These are phyloP conservation scores for Hypoxylon sp. DNA, from an alignment of 2,329 filamentous ascomycete species.

Conservation along the genomic window DNA sequence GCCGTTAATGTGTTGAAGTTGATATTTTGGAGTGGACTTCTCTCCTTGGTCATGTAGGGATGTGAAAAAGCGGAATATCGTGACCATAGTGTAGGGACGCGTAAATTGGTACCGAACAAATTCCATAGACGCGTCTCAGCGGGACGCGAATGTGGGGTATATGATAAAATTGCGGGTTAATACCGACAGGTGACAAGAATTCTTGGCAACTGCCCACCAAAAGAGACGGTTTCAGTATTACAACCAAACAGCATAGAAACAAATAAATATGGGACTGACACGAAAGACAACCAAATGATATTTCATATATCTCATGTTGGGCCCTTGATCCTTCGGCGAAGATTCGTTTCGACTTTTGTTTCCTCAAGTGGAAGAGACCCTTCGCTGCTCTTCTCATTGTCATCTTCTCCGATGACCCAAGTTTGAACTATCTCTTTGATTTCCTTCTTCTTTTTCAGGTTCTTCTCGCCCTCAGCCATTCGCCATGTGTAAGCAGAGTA, in stretches of 20 bases:
- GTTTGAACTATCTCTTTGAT: constrained; percentile 78
- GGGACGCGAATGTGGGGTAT: constrained; percentile 45
- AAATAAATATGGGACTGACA: not conserved
- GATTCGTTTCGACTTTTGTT: constrained; percentile 30
- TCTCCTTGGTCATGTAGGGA: not conserved
- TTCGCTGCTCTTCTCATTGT: constrained; percentile 47
- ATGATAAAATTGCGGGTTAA: not conserved
- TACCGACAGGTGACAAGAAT: constrained; percentile 17
- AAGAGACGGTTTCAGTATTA: constrained; percentile 4
- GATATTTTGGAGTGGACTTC: not conserved
- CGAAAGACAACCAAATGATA: not conserved
- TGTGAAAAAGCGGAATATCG: not conserved
- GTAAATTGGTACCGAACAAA: constrained; percentile 34
- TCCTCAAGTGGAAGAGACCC: constrained; percentile 33
- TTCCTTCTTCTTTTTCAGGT: constrained; percentile 73
- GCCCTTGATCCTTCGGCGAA: constrained; percentile 46
- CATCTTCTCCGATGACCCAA: constrained; percentile 73
- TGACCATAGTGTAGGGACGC: constrained; percentile 19
- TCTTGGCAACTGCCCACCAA: constrained; percentile 19
- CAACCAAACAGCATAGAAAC: not conserved
- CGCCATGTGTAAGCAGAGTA: constrained; percentile 83
- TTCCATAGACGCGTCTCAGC: constrained; percentile 43
- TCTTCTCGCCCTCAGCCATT: constrained; percentile 76
- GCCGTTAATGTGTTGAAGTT: not conserved
- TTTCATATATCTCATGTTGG: constrained; percentile 23